Evolutionary conservation across 352 stramenopile genomes (phyloP).

Genomic region (Pythium coloratum): DNA sequence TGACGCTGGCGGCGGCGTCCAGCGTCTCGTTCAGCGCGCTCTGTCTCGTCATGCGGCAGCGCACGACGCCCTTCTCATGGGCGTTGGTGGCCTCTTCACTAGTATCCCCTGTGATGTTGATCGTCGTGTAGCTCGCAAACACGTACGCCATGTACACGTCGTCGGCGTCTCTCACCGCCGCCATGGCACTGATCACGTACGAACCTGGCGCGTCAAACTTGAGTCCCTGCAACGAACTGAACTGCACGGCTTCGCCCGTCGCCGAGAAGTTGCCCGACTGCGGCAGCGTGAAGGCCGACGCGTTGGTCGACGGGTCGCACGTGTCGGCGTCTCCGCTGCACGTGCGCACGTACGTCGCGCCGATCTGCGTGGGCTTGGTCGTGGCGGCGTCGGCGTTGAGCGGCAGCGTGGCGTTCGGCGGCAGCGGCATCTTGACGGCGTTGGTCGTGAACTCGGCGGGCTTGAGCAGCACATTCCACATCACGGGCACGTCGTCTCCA

Average conservation of each 20-base stretch:
- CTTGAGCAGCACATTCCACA: slow-evolving; percentile 44
- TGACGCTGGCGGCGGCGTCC: slow-evolving; percentile 25
- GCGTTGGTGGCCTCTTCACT: background rate
- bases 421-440: slow-evolving; percentile 43
- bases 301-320: slow-evolving; percentile 36
- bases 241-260: slow-evolving; percentile 32
- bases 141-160: slow-evolving; percentile 45
- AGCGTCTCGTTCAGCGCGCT: slow-evolving; percentile 35
- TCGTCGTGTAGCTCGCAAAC: slow-evolving; percentile 46
- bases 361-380: slow-evolving; percentile 32
- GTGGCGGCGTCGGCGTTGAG: background rate
- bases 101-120: slow-evolving; percentile 32
- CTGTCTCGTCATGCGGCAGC: slow-evolving; percentile 47
- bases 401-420: slow-evolving; percentile 33
- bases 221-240: slow-evolving; percentile 40
- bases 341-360: slow-evolving; percentile 42
- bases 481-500: slow-evolving; percentile 41
- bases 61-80: slow-evolving; percentile 27
- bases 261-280: slow-evolving; percentile 52
- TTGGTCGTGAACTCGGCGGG: slow-evolving; percentile 32
- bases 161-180: slow-evolving; percentile 37
- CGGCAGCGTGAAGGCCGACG: slow-evolving; percentile 24
- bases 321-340: slow-evolving; percentile 30
- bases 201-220: slow-evolving; percentile 35
- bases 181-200: slow-evolving; percentile 50